Percentiles rank a stretch among this genome's conserved stretches.
Evolutionary conservation across 148 eudicot species (phyloP).

Genomic region (Rhododendron vialii): DNA sequence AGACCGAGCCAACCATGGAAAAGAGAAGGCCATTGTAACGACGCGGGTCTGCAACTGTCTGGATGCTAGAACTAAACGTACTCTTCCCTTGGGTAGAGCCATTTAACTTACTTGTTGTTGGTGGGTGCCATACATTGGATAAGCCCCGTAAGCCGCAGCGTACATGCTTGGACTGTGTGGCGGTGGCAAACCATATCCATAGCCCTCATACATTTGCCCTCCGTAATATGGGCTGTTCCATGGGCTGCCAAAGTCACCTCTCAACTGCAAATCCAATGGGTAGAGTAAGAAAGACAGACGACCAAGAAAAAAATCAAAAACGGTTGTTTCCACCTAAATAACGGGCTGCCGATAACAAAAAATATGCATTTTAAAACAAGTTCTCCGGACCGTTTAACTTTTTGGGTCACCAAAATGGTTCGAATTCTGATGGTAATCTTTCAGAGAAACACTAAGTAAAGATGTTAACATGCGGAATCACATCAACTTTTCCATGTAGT

Average conservation of each 20-base stretch:
- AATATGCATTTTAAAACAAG: neutral
- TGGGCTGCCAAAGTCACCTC: constrained; percentile 66
- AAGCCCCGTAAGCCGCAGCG: constrained; percentile 74
- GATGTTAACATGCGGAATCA: neutral
- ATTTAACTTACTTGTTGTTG: constrained; percentile 80
- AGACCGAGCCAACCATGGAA: constrained; percentile 38
- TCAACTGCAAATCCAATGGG: constrained; percentile 36
- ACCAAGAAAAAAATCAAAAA: neutral
- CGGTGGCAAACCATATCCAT: constrained; percentile 67
- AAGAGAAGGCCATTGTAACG: constrained; percentile 24
- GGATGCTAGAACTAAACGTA: constrained; percentile 1
- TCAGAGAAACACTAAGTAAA: neutral
- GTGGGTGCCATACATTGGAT: constrained; percentile 67
- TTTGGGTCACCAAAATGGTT: neutral
- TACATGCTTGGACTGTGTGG: constrained; percentile 90
- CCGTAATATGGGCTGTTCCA: constrained; percentile 89
- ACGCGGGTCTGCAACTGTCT: neutral
- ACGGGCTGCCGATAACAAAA: neutral
- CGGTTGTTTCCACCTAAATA: neutral
- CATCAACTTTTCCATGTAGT: neutral
- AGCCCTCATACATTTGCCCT: constrained; percentile 68
- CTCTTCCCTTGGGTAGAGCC: neutral
- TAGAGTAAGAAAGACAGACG: constrained; percentile 3
- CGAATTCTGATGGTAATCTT: neutral
- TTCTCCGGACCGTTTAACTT: neutral